phyloP scores from a whole-genome alignment of 202 grass and related monocot species.

The Eragrostis tef region DNA sequence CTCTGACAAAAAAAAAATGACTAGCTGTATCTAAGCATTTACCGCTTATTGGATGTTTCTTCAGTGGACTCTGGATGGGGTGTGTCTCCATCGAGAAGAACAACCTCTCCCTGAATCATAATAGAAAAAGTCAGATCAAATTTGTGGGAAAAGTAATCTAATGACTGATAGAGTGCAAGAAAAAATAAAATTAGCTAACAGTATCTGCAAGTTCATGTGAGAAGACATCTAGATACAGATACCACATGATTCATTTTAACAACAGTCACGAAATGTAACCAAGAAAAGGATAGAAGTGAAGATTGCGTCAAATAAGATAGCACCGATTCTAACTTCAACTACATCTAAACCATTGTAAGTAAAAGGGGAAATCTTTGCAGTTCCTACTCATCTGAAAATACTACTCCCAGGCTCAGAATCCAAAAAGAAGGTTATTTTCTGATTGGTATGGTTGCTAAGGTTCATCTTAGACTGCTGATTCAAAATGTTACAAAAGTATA shows the following conservation, averaged over 20 bases:
- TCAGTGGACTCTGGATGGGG: constrained; percentile 44
- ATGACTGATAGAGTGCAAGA: constrained; percentile 20
- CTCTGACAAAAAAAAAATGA: constrained; percentile 10
- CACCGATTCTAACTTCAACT: constrained; percentile 2
- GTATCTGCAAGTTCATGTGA: constrained; percentile 16
- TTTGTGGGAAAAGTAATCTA: constrained; percentile 24
- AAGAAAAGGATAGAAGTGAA: constrained; percentile 13
- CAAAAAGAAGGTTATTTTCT: neutral
- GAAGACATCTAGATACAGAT: constrained; percentile 4
- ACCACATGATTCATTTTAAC: neutral
- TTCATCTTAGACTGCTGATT: neutral
- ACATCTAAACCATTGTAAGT: neutral
- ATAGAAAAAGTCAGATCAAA: constrained; percentile 47
- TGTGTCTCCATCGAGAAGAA: constrained; percentile 79
- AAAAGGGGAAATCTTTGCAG: neutral
- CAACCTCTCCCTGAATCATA: constrained; percentile 65
- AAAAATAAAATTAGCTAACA: constrained; percentile 30
- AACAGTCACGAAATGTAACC: constrained; percentile 10
- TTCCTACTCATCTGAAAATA: neutral
- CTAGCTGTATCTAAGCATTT: constrained; percentile 37
- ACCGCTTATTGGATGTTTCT: constrained; percentile 58
- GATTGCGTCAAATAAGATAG: neutral
- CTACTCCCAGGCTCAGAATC: neutral
- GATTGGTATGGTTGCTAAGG: neutral
- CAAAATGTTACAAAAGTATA: neutral